phyloP scores from a whole-genome alignment of 768 basidiomycete genomes.

The Lentinula boryana region DNA sequence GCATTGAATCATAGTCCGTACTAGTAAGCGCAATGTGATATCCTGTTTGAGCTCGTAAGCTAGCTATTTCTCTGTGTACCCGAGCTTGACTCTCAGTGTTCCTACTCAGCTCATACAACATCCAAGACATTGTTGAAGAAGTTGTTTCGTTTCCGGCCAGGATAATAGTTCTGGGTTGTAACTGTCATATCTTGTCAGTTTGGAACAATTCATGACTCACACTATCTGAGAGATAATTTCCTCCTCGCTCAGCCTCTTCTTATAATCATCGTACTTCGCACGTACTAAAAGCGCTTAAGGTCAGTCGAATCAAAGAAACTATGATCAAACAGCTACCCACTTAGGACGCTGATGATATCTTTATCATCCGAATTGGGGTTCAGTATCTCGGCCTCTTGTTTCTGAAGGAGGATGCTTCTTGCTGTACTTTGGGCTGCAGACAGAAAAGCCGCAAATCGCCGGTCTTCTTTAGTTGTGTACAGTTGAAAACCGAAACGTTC shows the following conservation, averaged over 20 bases:
- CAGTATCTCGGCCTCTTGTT: not conserved
- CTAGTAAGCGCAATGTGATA: slow-evolving; percentile 11
- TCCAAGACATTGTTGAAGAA: slow-evolving; percentile 52
- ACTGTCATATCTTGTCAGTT: not conserved
- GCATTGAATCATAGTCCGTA: slow-evolving; percentile 26
- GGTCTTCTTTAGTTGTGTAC: slow-evolving; percentile 1
- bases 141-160: slow-evolving; percentile 59
- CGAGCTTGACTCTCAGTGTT: slow-evolving; percentile 51
- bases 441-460: not conserved
- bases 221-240: slow-evolving; percentile 45
- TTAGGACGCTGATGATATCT: not conserved
- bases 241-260: slow-evolving; percentile 37
- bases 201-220: not conserved
- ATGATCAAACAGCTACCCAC: slow-evolving; percentile 15
- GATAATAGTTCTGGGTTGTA: slow-evolving; percentile 27
- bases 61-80: slow-evolving; percentile 55
- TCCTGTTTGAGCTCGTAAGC: slow-evolving; percentile 8
- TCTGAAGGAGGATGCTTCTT: not conserved
- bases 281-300: slow-evolving; percentile 28
- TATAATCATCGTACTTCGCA: slow-evolving; percentile 39
- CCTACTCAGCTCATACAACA: slow-evolving; percentile 54
- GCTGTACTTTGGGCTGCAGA: not conserved
- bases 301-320: not conserved
- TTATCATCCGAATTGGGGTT: not conserved
- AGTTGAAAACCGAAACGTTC: not conserved